phyloP scores from a whole-genome alignment of 2,329 filamentous ascomycete genomes.

The Xylaria sp. region DNA sequence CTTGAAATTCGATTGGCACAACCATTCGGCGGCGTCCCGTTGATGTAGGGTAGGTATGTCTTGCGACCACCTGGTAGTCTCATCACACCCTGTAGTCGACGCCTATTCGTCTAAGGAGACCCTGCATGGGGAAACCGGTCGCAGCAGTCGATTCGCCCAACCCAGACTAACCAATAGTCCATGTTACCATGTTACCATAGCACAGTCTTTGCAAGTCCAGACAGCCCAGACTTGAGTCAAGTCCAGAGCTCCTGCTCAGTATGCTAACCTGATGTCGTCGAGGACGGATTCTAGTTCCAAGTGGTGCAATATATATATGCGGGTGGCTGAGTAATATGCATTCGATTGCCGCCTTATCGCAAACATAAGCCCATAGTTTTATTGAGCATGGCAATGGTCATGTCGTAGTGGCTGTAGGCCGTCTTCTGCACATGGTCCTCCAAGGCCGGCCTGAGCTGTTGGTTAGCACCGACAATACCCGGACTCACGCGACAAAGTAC shows the following conservation, averaged over 20 bases:
- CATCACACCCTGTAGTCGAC: conserved; percentile 21
- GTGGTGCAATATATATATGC: conserved; percentile 21
- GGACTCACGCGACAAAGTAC: conserved; percentile 14
- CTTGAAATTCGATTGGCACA: conserved; percentile 4
- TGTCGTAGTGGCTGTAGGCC: conserved; percentile 71
- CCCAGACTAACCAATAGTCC: conserved; percentile 9
- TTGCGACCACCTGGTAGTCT: conserved; percentile 18
- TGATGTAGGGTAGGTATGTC: conserved; percentile 22
- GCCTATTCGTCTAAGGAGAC: conserved; percentile 16
- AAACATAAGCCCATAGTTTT: conserved; percentile 75
- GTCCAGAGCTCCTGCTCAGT: conserved; percentile 4
- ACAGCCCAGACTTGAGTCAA: conserved; percentile 23
- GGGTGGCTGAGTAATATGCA: conserved; percentile 17
- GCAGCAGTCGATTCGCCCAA: conserved; percentile 25
- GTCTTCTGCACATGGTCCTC: conserved; percentile 42
- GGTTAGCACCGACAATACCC: conserved; percentile 32
- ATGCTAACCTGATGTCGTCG: conserved; percentile 12
- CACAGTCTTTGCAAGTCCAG: conserved; percentile 16
- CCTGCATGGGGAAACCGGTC: conserved; percentile 16
- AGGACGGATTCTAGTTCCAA: background rate
- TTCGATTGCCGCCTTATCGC: conserved; percentile 50
- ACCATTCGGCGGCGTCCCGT: conserved; percentile 9
- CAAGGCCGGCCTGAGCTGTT: conserved; percentile 33
- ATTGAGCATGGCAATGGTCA: conserved; percentile 78
- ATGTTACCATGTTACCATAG: conserved; percentile 14